Evolutionary conservation across 495 filamentous ascomycete genomes (phyloP), one percentile per base, ranked within the genome.

Genomic region (Aspergillus nanangensis): DNA sequence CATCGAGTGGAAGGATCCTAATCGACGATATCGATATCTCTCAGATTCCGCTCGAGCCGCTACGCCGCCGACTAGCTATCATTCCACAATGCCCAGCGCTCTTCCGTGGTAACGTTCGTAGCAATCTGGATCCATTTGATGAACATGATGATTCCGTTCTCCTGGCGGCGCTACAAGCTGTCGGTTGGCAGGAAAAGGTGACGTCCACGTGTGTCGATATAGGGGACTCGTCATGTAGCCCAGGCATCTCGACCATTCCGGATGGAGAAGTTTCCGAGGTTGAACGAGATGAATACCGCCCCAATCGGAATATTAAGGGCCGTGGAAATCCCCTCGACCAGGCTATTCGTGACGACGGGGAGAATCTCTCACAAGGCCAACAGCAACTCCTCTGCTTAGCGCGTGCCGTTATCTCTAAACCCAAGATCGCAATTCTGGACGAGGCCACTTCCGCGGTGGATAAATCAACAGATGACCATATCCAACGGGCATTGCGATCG

Each of bases 361-460:
- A 36, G 27, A 63, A 63, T 38, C 46, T 66, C 18, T 94, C 89
- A 2, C 89, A 93, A 70, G 90, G 90, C 20, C 90, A 96, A 59
- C 78, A 82, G 7, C 90, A 96, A 67, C 82, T 96, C 13, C 74
- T 95, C 38, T 93, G 86, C 54, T 79, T 96, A 10, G 90, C 90
- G 2, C 81, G 90, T 11, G 90, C 90, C 0, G 68, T 95, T 44
- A 78, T 96, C 50, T 89, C 82, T 61, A 69, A 76, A 15, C 86
- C 88, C 0, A 87, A 57, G 22, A 57, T 95, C 11, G 65, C 94
- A 3, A 78, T 95, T 44, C 88, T 93, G 83, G 90, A 95, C 61
- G 90, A 95, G 68, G 90, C 90, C 10, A 95, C 90, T 9, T 87
- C 88, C 1, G 86, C 86, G 3, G 92, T 95, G 55, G 90, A 95